phyloP scores from a whole-genome alignment of 805 yeast species.

The Cyberlindnera samutprakarnensis region DNA sequence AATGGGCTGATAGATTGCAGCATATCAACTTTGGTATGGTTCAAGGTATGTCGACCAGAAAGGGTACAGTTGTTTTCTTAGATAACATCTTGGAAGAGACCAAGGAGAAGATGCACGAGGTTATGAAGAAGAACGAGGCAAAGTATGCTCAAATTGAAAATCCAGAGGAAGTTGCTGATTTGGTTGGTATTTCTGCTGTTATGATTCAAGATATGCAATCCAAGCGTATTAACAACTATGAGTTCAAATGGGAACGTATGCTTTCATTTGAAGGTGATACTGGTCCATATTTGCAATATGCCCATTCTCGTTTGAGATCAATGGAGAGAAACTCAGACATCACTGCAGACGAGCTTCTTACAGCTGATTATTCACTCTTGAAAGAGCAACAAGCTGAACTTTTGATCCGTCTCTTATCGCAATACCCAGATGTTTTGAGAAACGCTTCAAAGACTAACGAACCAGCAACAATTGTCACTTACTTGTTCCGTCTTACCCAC shows the following conservation, averaged over 20 bases:
- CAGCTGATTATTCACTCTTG: slow-evolving; percentile 54
- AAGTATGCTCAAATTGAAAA: slow-evolving; percentile 90
- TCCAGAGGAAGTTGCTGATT: slow-evolving; percentile 92
- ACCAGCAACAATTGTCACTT: slow-evolving; percentile 92
- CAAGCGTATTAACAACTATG: slow-evolving; percentile 92
- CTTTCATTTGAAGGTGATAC: slow-evolving; percentile 98
- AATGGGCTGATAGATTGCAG: slow-evolving; percentile 73
- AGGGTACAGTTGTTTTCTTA: slow-evolving; percentile 97
- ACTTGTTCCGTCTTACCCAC: slow-evolving; percentile 85
- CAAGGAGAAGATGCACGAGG: slow-evolving; percentile 89
- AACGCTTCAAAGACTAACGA: slow-evolving; percentile 79
- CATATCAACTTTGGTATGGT: slow-evolving; percentile 98
- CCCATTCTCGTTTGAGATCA: slow-evolving; percentile 94
- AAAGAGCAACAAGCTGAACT: slow-evolving; percentile 64
- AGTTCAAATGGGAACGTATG: slow-evolving; percentile 98
- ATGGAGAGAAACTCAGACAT: slow-evolving; percentile 80
- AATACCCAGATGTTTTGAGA: slow-evolving; percentile 85
- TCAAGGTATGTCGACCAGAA: slow-evolving; percentile 96
- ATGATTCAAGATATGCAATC: slow-evolving; percentile 99
- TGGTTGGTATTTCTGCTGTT: slow-evolving; percentile 93
- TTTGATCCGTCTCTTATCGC: slow-evolving; percentile 71
- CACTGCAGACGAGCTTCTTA: slow-evolving; percentile 32
- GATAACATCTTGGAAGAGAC: slow-evolving; percentile 92
- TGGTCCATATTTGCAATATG: slow-evolving; percentile 97
- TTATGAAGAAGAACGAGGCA: slow-evolving; percentile 85